Base-by-base conservation (phyloP, 202 grass and related monocot species). In the Panicum virgatum region DNA sequence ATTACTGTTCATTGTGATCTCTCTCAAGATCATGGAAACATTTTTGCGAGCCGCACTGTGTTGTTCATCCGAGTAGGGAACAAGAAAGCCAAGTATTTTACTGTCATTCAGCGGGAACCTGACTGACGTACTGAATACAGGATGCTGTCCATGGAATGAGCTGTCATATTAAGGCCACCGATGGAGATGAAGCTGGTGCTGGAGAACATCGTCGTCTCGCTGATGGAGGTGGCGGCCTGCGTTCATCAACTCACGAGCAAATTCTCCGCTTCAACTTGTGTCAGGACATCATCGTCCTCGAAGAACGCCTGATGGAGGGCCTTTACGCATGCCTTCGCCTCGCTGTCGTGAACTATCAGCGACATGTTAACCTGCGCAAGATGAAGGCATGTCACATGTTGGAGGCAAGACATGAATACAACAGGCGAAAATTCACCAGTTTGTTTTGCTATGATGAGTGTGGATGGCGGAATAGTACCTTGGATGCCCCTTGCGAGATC, bases 401-500 rank as follows among this genome's bases (percentile, higher is more conserved):
- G 42, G 25, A 48, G 34, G n/a, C 36, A 0, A 45, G 44, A 23
- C 50, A 63, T 42, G 63, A 0, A 53, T 36, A 42, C 2, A 13
- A 1, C 43, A 22, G 25, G 25, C 26, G 50, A 9, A 47, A 7
- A 45, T 4, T 69, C 25, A 19, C 15, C 50, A 15, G 30, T 34
- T 51, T 25, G 34, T 15, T 81, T 68, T 59, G 30, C 56, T 1
- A 8, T 32, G 54, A 39, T 9, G 67, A 56, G 38, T 32, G 9
- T 6, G 47, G 12, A n/a, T 43, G 34, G 22, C 11, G 38, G 32
- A 7, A 15, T 15, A 23, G n/a, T 83, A 99, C 96, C 91, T 99
- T 99, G 10, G 96, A 99, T 42, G 96, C 93, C 36, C 96, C 96
- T 51, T 96, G 96, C 3, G 96, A 99, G 73, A 99, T 96, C 96